Evolutionary conservation across 768 basidiomycete genomes (phyloP).

Genomic region (Mycena amicta): DNA sequence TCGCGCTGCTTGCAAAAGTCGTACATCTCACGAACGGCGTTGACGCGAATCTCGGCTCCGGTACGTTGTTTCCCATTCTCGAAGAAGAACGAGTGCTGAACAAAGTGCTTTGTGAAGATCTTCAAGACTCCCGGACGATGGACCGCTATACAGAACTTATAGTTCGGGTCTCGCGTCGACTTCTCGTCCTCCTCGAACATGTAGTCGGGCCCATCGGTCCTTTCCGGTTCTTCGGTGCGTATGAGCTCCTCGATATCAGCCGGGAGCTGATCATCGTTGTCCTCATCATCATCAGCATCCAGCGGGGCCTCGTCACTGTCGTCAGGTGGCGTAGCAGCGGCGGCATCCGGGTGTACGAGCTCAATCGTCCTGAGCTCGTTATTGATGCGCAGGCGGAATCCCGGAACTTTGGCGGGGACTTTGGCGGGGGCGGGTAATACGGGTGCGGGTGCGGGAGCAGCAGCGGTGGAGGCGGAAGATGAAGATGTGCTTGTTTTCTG

Average conservation of each 20-base stretch:
- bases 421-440: too few relatives aligned
- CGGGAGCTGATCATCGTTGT: conserved; percentile 23
- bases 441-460: too few relatives aligned
- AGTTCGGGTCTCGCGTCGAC: conserved; percentile 14
- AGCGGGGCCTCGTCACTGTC: not conserved
- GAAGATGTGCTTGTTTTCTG: too few relatives aligned
- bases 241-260: not conserved
- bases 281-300: conserved; percentile 10
- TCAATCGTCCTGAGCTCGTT: not conserved
- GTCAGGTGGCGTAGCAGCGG: not conserved
- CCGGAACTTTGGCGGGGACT: too few relatives aligned
- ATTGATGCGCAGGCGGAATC: too few relatives aligned
- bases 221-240: not conserved
- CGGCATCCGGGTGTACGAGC: not conserved
- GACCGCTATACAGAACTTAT: conserved; percentile 32
- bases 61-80: conserved; percentile 18
- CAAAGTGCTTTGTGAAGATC: conserved; percentile 33
- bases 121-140: conserved; percentile 29
- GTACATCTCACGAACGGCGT: conserved; percentile 39
- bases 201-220: conserved; percentile 24
- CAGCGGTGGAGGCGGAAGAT: too few relatives aligned
- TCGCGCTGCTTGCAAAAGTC: conserved; percentile 29
- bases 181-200: conserved; percentile 30
- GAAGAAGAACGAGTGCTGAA: conserved; percentile 29
- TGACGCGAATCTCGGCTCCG: conserved; percentile 25